Evolutionary conservation across 768 basidiomycete species (phyloP).

Genomic region (Amanita rubescens): DNA sequence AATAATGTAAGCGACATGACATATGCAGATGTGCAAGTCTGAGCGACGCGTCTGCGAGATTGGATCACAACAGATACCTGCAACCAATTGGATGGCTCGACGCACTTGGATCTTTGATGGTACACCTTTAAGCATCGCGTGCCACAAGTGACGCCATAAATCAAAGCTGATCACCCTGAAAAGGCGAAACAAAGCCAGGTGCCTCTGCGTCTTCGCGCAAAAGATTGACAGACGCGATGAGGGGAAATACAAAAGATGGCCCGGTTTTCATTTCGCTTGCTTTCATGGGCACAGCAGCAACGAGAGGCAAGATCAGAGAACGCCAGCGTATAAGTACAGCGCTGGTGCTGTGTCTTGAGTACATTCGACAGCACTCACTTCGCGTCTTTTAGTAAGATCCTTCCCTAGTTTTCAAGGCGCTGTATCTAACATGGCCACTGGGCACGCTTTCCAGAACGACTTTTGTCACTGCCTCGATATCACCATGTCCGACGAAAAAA

Average conservation of each 20-base stretch:
- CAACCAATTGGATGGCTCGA: too few relatives aligned
- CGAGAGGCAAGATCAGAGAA: too few relatives aligned
- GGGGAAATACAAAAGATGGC: neutral
- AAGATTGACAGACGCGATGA: neutral
- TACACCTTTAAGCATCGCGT: too few relatives aligned
- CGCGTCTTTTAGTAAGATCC: neutral
- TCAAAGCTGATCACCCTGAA: too few relatives aligned
- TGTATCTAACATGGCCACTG: neutral
- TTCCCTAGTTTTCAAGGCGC: neutral
- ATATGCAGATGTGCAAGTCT: neutral
- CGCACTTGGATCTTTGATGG: too few relatives aligned
- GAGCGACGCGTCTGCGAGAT: too few relatives aligned
- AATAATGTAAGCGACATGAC: neutral
- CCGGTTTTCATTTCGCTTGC: neutral
- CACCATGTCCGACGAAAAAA: conserved; percentile 3
- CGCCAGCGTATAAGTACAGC: neutral
- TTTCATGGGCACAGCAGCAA: neutral
- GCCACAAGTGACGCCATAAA: too few relatives aligned
- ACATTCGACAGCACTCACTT: neutral
- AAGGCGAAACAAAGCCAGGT: neutral
- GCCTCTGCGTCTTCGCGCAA: neutral
- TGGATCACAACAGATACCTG: too few relatives aligned
- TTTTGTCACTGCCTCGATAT: too few relatives aligned
- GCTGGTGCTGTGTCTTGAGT: neutral
- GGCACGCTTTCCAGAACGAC: neutral